Evolutionary conservation across 2,329 filamentous ascomycete species (phyloP).

Genomic region (Phyllosticta citrichinensis): DNA sequence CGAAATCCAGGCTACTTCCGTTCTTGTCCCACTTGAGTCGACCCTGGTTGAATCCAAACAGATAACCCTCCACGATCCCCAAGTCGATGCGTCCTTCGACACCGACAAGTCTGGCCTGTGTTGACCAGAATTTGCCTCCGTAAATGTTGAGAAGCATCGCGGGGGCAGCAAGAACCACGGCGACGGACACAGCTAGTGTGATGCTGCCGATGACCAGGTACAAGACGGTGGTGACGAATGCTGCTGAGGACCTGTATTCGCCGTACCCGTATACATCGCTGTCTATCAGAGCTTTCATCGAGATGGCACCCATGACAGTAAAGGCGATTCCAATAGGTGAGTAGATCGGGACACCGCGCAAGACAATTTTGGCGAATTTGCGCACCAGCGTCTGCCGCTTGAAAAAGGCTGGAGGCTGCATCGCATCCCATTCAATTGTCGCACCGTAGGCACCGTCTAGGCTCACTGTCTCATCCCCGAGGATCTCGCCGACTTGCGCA

Average conservation of each 20-base stretch:
- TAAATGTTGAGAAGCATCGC: slow-evolving; percentile 29
- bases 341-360: slow-evolving; percentile 16
- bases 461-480: slow-evolving; percentile 34
- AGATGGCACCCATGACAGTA: not conserved
- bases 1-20: slow-evolving; percentile 22
- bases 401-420: slow-evolving; percentile 24
- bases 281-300: no score
- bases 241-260: not conserved
- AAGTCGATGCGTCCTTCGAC: slow-evolving; percentile 33
- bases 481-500: slow-evolving; percentile 32
- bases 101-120: slow-evolving; percentile 35
- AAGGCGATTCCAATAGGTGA: slow-evolving; percentile 14
- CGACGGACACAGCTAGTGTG: slow-evolving; percentile 17
- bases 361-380: slow-evolving; percentile 13
- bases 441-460: slow-evolving; percentile 34
- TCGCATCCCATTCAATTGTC: slow-evolving; percentile 35
- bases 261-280: no score
- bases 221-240: slow-evolving; percentile 11
- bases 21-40: slow-evolving; percentile 22
- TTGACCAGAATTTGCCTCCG: slow-evolving; percentile 30
- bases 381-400: slow-evolving; percentile 21
- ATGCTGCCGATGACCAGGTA: slow-evolving; percentile 2
- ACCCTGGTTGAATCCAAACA: slow-evolving; percentile 23
- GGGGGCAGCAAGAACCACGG: slow-evolving; percentile 23
- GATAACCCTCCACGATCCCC: slow-evolving; percentile 28